Percentiles rank a stretch among this genome's conserved stretches.
Evolutionary conservation across 2,329 filamentous ascomycete species (phyloP).

Genomic region (Cadophora sp.): DNA sequence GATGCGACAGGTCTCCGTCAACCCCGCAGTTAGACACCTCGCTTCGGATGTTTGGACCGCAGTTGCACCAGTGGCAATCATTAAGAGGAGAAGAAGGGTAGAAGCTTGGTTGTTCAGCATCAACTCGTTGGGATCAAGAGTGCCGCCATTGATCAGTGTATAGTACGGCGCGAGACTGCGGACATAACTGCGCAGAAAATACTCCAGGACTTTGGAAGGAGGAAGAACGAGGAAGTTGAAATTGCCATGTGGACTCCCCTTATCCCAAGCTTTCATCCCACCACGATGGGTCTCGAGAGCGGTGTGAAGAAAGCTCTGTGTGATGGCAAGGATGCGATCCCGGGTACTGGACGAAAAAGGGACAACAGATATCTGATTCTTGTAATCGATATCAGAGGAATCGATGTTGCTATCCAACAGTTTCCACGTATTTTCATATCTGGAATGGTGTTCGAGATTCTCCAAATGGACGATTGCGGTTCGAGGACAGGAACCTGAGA

Average conservation of each 20-base stretch:
- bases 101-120: constrained; percentile 71
- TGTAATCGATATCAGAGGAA: constrained; percentile 23
- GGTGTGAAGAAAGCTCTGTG: constrained; percentile 73
- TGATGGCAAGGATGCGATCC: constrained; percentile 75
- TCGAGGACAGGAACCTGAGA: constrained; percentile 53
- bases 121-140: constrained; percentile 71
- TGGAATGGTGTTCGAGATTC: constrained; percentile 56
- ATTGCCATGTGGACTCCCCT: constrained; percentile 49
- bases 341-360: constrained; percentile 58
- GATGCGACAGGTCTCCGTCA: constrained; percentile 75
- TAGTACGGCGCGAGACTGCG: constrained; percentile 72
- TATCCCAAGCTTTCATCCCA: constrained; percentile 45
- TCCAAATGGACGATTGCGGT: constrained; percentile 60
- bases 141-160: constrained; percentile 63
- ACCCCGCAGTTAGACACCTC: constrained; percentile 67
- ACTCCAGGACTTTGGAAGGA: constrained; percentile 69
- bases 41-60: constrained; percentile 70
- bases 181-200: constrained; percentile 70
- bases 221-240: constrained; percentile 72
- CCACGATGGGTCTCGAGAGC: constrained; percentile 72
- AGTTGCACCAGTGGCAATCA: constrained; percentile 75
- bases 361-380: constrained; percentile 47
- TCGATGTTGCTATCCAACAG: constrained; percentile 49
- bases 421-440: constrained; percentile 55
- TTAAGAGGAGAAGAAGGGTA: constrained; percentile 70